Base-by-base conservation (phyloP, 257 asterid genomes). In the Gardenia jasminoides region DNA sequence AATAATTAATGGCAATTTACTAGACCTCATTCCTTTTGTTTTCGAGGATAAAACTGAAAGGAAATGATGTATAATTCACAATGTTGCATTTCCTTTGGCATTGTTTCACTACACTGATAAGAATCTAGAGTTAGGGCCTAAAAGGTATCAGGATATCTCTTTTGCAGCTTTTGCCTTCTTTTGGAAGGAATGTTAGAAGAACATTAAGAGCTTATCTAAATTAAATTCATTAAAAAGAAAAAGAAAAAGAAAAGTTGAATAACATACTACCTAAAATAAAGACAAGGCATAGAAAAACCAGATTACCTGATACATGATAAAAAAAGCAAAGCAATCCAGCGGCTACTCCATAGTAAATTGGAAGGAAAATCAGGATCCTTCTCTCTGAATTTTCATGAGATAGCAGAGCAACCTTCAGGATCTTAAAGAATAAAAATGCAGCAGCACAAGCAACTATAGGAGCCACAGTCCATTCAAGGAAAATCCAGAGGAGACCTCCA, bases 241-340 rank as follows among this genome's bases (percentile, higher is more conserved):
- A 36, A 7, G 4, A 39, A 16, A 33, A 30, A 9, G 10, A 16
- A 33, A 30, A 9, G 10, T 28, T 30, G 11, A 43, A 7, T 1
- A 24, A 19, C n/a, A 16, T 54, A 17, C 61, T 12, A 50, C 56
- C 16, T 12, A 1, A 50, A 2, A 50, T 36, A 50, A 50, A 50
- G 56, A 2, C 15, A 54, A 54, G 61, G 5, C n/a, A 52, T 15
- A 19, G n/a, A 24, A 16, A 54, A 54, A 16, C 61, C 24, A 54
- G 7, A 13, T 19, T 69, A 78, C 81, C 70, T 56, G 76, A 69
- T 54, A 52, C 76, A 70, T 78, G 47, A 78, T 78, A 39, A 69
- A 78, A 78, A 62, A 78, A 41, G 76, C 76, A 78, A 7, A 71
- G 62, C 41, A 71, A 22, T 19, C 76, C 76, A 26, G 43, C 62